These are phyloP conservation scores for Exidia glandulosa DNA, from an alignment of 768 basidiomycete genomes.

Conservation along the genomic window DNA sequence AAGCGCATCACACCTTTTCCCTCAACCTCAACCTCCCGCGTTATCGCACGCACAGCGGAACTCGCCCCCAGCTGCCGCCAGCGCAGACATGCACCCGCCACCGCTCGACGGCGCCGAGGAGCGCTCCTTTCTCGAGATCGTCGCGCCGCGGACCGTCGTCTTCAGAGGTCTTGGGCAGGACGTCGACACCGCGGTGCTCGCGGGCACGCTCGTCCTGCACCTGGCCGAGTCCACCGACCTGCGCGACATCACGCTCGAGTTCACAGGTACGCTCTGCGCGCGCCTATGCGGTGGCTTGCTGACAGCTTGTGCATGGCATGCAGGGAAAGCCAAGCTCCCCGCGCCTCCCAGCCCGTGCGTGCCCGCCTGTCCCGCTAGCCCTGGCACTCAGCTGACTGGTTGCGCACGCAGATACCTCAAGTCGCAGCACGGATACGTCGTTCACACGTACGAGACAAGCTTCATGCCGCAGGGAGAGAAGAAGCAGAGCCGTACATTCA, in stretches of 20 bases:
- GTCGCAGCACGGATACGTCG: constrained; percentile 26
- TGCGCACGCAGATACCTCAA: neutral
- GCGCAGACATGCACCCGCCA: neutral
- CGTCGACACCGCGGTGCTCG: constrained; percentile 70
- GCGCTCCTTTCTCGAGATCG: constrained; percentile 57
- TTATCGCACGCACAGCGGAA: neutral
- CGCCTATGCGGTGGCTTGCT: neutral
- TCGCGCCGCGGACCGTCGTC: constrained; percentile 53
- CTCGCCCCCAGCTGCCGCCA: neutral
- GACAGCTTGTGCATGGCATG: neutral
- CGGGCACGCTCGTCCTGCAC: constrained; percentile 70
- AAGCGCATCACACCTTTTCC: neutral
- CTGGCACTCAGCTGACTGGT: neutral
- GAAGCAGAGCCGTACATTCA: constrained; percentile 74
- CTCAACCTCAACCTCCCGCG: neutral
- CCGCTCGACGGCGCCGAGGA: neutral
- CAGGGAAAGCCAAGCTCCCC: neutral
- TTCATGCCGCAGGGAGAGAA: constrained; percentile 74
- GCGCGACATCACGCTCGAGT: constrained; percentile 74
- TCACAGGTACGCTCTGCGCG: constrained; percentile 50
- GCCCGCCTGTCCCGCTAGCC: neutral
- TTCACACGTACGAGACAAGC: constrained; percentile 84
- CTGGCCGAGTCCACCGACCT: constrained; percentile 74
- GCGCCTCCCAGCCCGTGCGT: neutral
- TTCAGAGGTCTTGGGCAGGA: constrained; percentile 76